Conservation (phyloP, 345 rosid species). For the Citrus sinensis region DVS_A1.0 CM039163.1:15333001-15333500, state of each 20-base stretch:
- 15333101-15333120: neutral
- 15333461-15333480: neutral
- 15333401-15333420: neutral
- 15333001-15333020: conserved; percentile 93
- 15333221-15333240: neutral
- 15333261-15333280: neutral
- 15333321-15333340: neutral
- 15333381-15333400: neutral
- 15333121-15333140: neutral
- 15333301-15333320: neutral
- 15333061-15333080: conserved; percentile 9
- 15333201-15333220: neutral
- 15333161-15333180: neutral
- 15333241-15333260: neutral
- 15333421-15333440: neutral
- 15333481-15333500: neutral
- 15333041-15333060: conserved; percentile 62
- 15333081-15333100: neutral
- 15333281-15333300: neutral
- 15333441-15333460: neutral
- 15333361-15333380: neutral
- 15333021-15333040: conserved; percentile 99
- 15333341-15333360: neutral
- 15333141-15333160: neutral
- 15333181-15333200: neutral